These are phyloP conservation scores for Dichomitus squalens DNA, from an alignment of 1,284 basidiomycete species.

Conservation along the genomic window DNA sequence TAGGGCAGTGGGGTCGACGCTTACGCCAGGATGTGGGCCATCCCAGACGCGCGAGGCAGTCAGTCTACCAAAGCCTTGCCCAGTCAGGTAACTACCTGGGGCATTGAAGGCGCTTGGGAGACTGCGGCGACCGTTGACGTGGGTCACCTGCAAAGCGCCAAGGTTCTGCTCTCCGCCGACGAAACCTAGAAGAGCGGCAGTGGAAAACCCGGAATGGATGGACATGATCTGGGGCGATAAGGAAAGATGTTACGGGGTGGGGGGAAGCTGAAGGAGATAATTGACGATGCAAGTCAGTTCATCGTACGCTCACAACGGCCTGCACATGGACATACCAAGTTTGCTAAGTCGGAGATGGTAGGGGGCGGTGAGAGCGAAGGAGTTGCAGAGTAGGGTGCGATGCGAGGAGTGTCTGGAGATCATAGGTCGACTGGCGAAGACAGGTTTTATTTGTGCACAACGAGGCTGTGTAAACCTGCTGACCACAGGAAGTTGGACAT, in stretches of 20 bases:
- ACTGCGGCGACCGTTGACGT: conserved; percentile 11
- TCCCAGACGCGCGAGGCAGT: conserved; percentile 17
- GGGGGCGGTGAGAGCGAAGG: no score
- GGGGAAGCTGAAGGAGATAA: no score
- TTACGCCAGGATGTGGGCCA: conserved; percentile 17
- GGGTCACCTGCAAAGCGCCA: conserved; percentile 4
- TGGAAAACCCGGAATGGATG: background rate
- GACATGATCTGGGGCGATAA: no score
- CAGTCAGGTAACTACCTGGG: conserved; percentile 18
- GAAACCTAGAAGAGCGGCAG: conserved; percentile 14
- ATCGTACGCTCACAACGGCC: background rate
- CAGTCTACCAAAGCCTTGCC: conserved; percentile 1
- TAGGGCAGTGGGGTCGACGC: conserved; percentile 13
- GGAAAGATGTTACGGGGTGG: no score
- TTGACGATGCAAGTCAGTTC: no score
- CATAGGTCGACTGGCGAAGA: no score
- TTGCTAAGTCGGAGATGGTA: background rate
- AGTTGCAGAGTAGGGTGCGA: background rate
- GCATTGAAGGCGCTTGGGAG: conserved; percentile 14
- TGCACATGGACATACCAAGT: background rate
- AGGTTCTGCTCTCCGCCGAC: conserved; percentile 12
- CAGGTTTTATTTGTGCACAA: no score
- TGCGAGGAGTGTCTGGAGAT: background rate
- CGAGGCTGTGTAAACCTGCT: no score
- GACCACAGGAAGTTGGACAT: no score